phyloP scores from a whole-genome alignment of 805 yeast genomes.

The Torulaspora maleeae region DNA sequence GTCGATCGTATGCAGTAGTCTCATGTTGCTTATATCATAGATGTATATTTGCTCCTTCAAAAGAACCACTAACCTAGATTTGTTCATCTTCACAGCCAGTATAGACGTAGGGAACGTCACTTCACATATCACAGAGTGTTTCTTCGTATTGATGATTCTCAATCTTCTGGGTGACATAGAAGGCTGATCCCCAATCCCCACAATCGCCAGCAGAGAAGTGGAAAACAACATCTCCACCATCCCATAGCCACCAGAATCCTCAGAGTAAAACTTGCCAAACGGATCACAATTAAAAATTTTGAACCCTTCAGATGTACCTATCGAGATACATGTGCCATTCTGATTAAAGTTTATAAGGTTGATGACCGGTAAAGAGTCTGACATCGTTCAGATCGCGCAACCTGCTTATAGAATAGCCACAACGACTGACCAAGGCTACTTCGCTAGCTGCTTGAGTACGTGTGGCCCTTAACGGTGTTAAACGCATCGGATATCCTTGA shows the following conservation, averaged over 20 bases:
- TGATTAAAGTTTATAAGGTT: slow-evolving; percentile 67
- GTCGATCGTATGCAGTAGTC: slow-evolving; percentile 54
- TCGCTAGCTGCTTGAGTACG: background rate
- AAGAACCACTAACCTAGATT: slow-evolving; percentile 58
- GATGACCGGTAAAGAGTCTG: slow-evolving; percentile 24
- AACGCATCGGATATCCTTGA: background rate
- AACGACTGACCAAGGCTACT: background rate
- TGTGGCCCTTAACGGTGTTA: background rate
- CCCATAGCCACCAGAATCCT: slow-evolving; percentile 53
- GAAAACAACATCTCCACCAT: slow-evolving; percentile 73
- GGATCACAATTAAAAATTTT: slow-evolving; percentile 68
- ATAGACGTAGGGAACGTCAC: slow-evolving; percentile 63
- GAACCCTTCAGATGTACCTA: slow-evolving; percentile 60
- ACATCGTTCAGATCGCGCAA: slow-evolving; percentile 6
- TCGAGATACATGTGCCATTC: slow-evolving; percentile 65
- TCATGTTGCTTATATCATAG: slow-evolving; percentile 68
- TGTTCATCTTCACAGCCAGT: slow-evolving; percentile 57
- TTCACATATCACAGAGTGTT: slow-evolving; percentile 57
- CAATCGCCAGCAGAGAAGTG: slow-evolving; percentile 65
- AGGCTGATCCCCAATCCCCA: slow-evolving; percentile 67
- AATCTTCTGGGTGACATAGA: slow-evolving; percentile 73
- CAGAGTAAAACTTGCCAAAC: slow-evolving; percentile 49
- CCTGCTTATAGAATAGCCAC: background rate
- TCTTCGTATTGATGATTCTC: slow-evolving; percentile 76
- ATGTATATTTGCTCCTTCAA: slow-evolving; percentile 62